Evolutionary conservation across 1,284 basidiomycete species (phyloP), one percentile per base, ranked within the genome.

Genomic region (Sanghuangporus baumii): DNA sequence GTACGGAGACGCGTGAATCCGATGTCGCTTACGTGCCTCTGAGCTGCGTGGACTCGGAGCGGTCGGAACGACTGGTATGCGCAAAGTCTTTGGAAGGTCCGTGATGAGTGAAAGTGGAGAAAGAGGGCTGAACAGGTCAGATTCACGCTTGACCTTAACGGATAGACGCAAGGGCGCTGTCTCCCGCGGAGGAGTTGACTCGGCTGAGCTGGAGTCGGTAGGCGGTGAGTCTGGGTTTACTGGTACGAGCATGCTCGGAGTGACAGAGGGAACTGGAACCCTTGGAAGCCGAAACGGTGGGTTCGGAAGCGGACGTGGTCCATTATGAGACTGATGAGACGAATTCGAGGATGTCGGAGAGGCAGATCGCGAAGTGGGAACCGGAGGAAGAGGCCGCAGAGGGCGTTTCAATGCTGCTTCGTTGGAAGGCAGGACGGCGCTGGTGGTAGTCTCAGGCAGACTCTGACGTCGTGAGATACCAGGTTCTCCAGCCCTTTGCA

Each of bases 1-100:
- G 55, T 61, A 65, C 6, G 63, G 60, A 6, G 60, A 65, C 9
- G 63, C 60, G 23, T 65, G 59, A 5, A 58, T 36, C n/a, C 48
- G 61, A 23, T 40, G 46, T 6, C 23, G n/a, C 26, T 51, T 59
- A 20, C 34, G 34, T 23, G 47, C 34, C 18, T 26, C 36, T 4
- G 57, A 7, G 38, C 26, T 52, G 8, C 57, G 16, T 12, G 59
- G 59, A 14, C 48, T 50, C 20, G 16, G 6, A 3, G 34, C 37
- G 12, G 18, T 37, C 20, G 6, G 12, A 5, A 14, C 46, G 8
- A 3, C 20, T 9, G 48, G 48, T 16, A 48, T 26, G 23, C 43
- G 57, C 8, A 41, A 41, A 18, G 38, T 34, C 12, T 34, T 34
- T 1, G 47, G 31, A 48, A 54, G 34, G 16, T 60, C 50, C 14